A percentile compares a stretch with the other conserved stretches of the same genome.
Conservation (phyloP, 2,329 filamentous ascomycete genomes). For the Fusarium robinianum region DNA sequence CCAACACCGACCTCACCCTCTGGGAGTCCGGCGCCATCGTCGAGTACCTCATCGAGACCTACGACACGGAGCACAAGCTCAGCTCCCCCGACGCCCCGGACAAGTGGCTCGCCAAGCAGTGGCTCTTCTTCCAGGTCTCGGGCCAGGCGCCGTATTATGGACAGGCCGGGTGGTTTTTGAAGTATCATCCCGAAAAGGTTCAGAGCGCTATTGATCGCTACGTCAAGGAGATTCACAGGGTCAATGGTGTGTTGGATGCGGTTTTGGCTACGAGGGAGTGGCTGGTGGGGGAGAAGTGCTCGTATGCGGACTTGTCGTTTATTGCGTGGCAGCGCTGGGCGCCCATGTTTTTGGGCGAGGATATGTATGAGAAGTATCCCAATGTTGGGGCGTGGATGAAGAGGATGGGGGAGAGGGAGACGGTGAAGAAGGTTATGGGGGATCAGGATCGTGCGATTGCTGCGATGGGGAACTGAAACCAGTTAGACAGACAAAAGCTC, state of each 20-base stretch:
- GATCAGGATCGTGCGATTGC: not conserved
- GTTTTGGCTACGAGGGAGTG: slow-evolving; percentile 41
- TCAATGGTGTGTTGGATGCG: slow-evolving; percentile 51
- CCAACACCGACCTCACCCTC: slow-evolving; percentile 37
- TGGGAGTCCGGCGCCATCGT: slow-evolving; percentile 25
- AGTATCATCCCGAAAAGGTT: slow-evolving; percentile 45
- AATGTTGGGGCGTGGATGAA: not conserved
- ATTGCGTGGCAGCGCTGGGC: slow-evolving; percentile 31
- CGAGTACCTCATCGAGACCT: slow-evolving; percentile 17
- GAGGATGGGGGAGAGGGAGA: not conserved
- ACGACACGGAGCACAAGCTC: slow-evolving; percentile 12
- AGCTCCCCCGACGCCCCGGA: slow-evolving; percentile 3
- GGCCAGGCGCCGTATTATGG: slow-evolving; percentile 53
- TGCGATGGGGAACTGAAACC: no score
- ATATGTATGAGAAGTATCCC: not conserved
- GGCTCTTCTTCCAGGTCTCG: slow-evolving; percentile 31
- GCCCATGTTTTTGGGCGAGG: not conserved
- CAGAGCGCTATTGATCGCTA: slow-evolving; percentile 52
- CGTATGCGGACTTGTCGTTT: slow-evolving; percentile 47
- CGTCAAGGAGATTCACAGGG: slow-evolving; percentile 50
- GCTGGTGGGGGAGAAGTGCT: slow-evolving; percentile 49
- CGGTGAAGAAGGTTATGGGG: not conserved
- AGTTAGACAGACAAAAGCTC: no score
- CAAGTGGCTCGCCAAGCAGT: not conserved
- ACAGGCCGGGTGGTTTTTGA: slow-evolving; percentile 45